These are phyloP conservation scores for Lachnellula hyalina DNA, from an alignment of 2,329 filamentous ascomycete species.

Conservation along the genomic window DNA sequence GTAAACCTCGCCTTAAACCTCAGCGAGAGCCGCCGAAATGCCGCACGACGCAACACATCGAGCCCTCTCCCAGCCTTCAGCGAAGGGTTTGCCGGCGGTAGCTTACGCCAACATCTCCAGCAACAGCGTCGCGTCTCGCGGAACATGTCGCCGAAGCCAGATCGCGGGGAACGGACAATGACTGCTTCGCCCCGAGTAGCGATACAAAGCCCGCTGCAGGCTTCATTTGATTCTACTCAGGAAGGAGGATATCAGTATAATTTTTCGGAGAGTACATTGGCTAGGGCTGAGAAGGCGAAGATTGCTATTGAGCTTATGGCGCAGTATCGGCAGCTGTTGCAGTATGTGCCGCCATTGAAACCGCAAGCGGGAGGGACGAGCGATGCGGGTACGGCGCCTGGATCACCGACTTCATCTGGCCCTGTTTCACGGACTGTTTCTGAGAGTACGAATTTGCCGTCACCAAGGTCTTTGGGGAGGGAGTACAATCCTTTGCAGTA, in stretches of 20 bases:
- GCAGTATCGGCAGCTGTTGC: constrained; percentile 77
- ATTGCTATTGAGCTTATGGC: constrained; percentile 79
- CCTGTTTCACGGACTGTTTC: constrained; percentile 35
- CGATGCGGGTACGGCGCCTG: constrained; percentile 28
- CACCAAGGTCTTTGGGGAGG: constrained; percentile 47
- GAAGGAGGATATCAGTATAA: constrained; percentile 53
- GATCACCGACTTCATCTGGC: constrained; percentile 11
- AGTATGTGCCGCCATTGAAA: constrained; percentile 70
- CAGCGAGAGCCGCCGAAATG: constrained; percentile 71
- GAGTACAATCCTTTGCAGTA: constrained; percentile 89
- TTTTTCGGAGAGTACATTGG: constrained; percentile 74
- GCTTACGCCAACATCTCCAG: constrained; percentile 64
- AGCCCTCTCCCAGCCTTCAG: constrained; percentile 45
- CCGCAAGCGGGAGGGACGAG: constrained; percentile 38
- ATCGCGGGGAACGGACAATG: constrained; percentile 31
- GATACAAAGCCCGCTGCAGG: constrained; percentile 42
- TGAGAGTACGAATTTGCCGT: constrained; percentile 26
- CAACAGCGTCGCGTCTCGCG: constrained; percentile 61
- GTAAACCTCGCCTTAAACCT: constrained; percentile 88
- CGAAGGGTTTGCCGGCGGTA: constrained; percentile 46
- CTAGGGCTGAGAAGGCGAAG: constrained; percentile 78
- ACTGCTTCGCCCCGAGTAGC: constrained; percentile 36
- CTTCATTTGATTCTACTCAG: constrained; percentile 39
- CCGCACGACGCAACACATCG: constrained; percentile 48
- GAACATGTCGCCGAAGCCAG: constrained; percentile 54